Percentiles rank a stretch among this genome's conserved stretches.
phyloP scores from a whole-genome alignment of 441 rosid species.

The Geranium incanum region DNA sequence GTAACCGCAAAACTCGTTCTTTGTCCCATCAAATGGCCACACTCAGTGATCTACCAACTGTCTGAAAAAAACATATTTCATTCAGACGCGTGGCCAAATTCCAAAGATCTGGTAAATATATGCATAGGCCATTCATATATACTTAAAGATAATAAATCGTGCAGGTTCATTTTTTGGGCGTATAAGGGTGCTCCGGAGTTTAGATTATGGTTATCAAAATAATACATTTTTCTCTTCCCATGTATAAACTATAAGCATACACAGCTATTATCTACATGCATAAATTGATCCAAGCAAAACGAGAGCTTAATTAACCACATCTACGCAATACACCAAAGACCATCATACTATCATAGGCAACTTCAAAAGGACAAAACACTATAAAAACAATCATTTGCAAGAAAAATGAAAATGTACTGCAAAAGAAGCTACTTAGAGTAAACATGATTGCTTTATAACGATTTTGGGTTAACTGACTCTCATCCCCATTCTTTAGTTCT shows the following conservation, averaged over 20 bases:
- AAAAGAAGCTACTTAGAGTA: too few species aligned
- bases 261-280: too few species aligned
- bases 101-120: background rate
- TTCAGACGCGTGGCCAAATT: background rate
- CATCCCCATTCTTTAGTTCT: background rate
- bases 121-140: background rate
- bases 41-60: background rate
- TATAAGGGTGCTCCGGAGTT: background rate
- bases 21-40: conserved; percentile 23
- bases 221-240: background rate
- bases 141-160: background rate
- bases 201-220: background rate
- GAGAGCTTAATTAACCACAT: background rate
- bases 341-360: too few species aligned
- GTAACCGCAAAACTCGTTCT: conserved; percentile 45
- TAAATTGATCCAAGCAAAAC: background rate
- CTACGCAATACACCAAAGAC: background rate
- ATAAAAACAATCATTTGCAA: too few species aligned
- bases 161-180: background rate
- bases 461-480: background rate
- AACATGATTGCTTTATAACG: too few species aligned
- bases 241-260: too few species aligned
- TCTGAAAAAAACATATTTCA: background rate
- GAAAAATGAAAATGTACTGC: too few species aligned
- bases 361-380: too few species aligned